Base-by-base conservation (phyloP, 108 stramenopile species). In the Conticribra weissflogii region DNA sequence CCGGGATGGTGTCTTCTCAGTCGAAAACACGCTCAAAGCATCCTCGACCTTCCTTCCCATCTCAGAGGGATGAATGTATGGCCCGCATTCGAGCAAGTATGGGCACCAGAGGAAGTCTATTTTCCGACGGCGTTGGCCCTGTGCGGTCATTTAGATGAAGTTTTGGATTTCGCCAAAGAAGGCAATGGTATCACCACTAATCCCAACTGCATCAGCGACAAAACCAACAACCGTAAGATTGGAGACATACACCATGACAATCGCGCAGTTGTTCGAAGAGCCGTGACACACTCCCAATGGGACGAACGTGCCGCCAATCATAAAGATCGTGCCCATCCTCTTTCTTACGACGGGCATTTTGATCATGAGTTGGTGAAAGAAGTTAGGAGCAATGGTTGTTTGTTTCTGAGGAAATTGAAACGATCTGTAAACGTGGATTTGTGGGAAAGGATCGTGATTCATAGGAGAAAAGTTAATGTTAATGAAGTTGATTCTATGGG, bases 61-160 rank as follows among this genome's bases (percentile, higher is more conserved):
- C 54, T 85, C 21, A 78, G 36, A 44, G 65, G 71, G 4, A 63
- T 75, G 72, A 81, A 82, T 34, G 32, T 85, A n/a, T 85, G 73
- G 73, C 84, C 84, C 15, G 73, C 77, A 58, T 85, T 85, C 53
- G 71, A 80, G 56, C 60, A 71, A 12, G 81, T 81, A 14, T 85
- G 84, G 84, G 84, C 84, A 14, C 84, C 84, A 3, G 84, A 85
- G 48, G 84, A 85, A 46, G 81, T 85, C n/a, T 85, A 69, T 51
- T 74, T 85, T 44, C 81, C 84, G 0, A 85, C 84, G 27, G 72
- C 64, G 0, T 49, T 85, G 36, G 52, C 77, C 28, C 23, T 85
- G 2, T 58, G 76, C 53, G 84, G 84, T 14, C 47, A 58, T 21
- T 59, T 85, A 55, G 54, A 79, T 14, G 59, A 67, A 32, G 60